Evolutionary conservation across 345 rosid species (phyloP), one percentile per base, ranked within the genome.

Genomic region (Iberis pinnata): DNA sequence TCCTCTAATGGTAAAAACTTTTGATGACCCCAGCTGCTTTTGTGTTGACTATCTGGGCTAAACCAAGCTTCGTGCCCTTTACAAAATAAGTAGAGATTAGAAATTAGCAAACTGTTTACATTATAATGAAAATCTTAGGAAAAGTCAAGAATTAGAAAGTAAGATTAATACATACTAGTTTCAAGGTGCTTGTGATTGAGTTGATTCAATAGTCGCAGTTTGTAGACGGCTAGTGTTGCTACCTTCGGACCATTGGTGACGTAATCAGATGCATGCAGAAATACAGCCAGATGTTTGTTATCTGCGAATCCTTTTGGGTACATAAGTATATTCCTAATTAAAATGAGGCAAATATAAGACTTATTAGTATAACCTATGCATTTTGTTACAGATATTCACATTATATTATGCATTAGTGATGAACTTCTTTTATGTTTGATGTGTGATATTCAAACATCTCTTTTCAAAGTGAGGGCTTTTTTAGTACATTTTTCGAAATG

Each of bases 161-260:
- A n/a, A n/a, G n/a, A n/a, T n/a, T n/a, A n/a, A n/a, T n/a, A 16
- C n/a, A 22, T 35, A 62, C 59, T 7, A 10, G 3, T 3, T 37
- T 63, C 47, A 26, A 2, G 4, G 53, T 63, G 67, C 0, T 63
- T 63, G 33, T 46, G 47, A 10, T 43, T 13, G 32, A 26, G 31
- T 53, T 53, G 67, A 60, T 63, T 47, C 33, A 18, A 37, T 7
- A 63, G 47, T 27, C 46, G 13, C 5, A 63, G 8, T 37, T 53
- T 63, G 37, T 0, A 53, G 24, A 26, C 13, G 35, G 60, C 60
- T n/a, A 44, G n/a, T 44, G 67, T 62, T 9, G 1, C 9, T 10
- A 3, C 15, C 9, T 44, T 44, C 1, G 46, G 40, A 24, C 24
- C 39, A 18, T 9, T 29, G 2, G 31, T 25, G 7, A 62, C 47